Base-by-base conservation (phyloP, 805 yeast genomes). In the Cephaloascus albidus region DNA sequence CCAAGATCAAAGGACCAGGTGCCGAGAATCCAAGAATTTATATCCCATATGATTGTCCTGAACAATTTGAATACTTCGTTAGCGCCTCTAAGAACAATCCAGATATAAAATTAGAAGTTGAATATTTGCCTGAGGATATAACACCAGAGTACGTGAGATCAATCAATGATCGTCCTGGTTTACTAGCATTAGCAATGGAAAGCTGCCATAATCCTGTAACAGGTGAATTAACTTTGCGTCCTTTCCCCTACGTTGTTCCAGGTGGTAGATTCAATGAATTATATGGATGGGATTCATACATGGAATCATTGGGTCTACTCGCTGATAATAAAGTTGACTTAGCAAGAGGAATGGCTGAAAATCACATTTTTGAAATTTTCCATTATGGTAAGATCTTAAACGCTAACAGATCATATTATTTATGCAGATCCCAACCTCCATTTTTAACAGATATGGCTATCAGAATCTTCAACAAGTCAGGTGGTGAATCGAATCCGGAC, bases 251-350 rank as follows among this genome's bases (percentile, higher is more conserved):
- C 58, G 84, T 86, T 15, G 97, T 90, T 18, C 98, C 98, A 1
- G 98, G 98, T 15, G 97, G 98, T 18, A 69, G 98, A 46, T 90
- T 90, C 61, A 93, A 93, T 62, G 98, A 90, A 61, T 72, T 88
- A 42, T 90, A 93, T 53, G 98, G 97, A 14, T 90, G 98, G 98
- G 98, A 90, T 58, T 87, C 96, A 2, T 90, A 93, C 54, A 85
- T 93, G 82, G 88, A 82, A 54, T 76, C 93, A 0, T 59, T 88
- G 18, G 98, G 97, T 1, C 67, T 93, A 33, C 57, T 93, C 19
- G 71, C 74, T 20, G 83, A 84, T 52, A 74, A 72, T 33, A 70
- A 77, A 38, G 58, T 78, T 17, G 84, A 80, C 33, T 68, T 89
- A 27, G 90, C 96, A 6, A 69, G 80, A 48, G 95, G 95, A 0